Base-by-base conservation (phyloP, 2,329 filamentous ascomycete genomes). In the Orbilia quercus region DNA sequence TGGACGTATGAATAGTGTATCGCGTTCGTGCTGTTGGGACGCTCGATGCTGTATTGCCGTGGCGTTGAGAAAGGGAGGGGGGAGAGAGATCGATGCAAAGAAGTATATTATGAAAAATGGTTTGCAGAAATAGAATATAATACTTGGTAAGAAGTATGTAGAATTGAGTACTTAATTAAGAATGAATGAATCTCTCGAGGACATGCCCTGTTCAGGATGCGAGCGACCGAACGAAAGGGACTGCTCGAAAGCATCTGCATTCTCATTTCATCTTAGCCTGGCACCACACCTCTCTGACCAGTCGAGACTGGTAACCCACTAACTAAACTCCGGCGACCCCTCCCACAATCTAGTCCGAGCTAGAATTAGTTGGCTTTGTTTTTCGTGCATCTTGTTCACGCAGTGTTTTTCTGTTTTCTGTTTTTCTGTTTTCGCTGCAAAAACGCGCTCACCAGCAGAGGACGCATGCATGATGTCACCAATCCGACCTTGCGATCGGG, bases 191-290 rank as follows among this genome's bases (percentile, higher is more conserved):
- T 42, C 16, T 34, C 42, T 47, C 44, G 34, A 34, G 42, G 12
- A 14, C n/a, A 23, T 47, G 18, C 47, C 42, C 31, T 11, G 44
- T 60, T 60, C 38, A 22, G 45, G 57, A 20, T 9, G 42, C 51
- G 48, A 57, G 60, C 50, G 60, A 63, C 55, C 14, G 44, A 58
- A 59, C 54, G 66, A 65, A 72, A 51, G 66, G n/a, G 51, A 47
- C 22, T 64, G 58, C 59, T 72, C 42, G 25, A 53, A 53, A 54
- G 66, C 58, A 38, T 64, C 44, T 51, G 66, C 66, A 72, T 72
- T 28, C 66, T 64, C 51, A 64, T 59, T 72, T 65, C 31, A 59
- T 45, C 23, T 53, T 72, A 64, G 66, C 53, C 58, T 44, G 51
- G 28, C 60, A 42, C 48, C 23, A 65, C 40, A 40, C 38, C 34